Evolutionary conservation across 139 green algal genomes (phyloP).

Genomic region (Pseudopediastrum boryanum): DNA sequence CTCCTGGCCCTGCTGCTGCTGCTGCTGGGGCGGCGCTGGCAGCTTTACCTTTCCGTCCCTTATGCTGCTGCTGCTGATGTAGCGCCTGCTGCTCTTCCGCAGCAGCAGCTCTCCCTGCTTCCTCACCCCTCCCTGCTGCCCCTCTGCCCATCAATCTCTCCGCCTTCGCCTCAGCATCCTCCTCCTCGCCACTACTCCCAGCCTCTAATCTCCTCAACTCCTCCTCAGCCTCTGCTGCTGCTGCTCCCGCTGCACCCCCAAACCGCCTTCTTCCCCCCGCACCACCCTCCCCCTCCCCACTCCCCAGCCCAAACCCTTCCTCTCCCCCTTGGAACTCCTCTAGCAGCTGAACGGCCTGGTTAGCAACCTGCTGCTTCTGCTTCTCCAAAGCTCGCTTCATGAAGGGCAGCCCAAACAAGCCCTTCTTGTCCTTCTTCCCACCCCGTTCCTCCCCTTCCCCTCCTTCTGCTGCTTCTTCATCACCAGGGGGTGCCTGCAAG

Average conservation of each 20-base stretch:
- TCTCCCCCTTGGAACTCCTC: constrained; percentile 13
- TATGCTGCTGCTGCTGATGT: neutral
- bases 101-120: neutral
- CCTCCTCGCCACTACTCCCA: constrained; percentile 37
- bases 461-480: neutral
- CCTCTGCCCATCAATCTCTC: constrained; percentile 21
- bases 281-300: neutral
- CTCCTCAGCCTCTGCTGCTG: neutral
- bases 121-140: neutral
- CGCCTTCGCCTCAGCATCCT: constrained; percentile 52
- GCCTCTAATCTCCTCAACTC: neutral
- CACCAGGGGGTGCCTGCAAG: constrained; percentile 3
- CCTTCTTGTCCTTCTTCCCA: constrained; percentile 57
- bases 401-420: constrained; percentile 93
- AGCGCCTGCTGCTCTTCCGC: neutral
- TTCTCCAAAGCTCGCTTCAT: constrained; percentile 82
- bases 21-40: constrained; percentile 6
- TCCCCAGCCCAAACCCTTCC: constrained; percentile 2
- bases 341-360: constrained; percentile 66
- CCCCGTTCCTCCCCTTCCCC: neutral
- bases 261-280: constrained; percentile 31
- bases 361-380: constrained; percentile 63
- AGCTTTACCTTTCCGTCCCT: neutral
- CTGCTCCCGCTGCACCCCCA: constrained; percentile 13
- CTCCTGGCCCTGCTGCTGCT: constrained; percentile 5